phyloP scores from a whole-genome alignment of 176 grass and related monocot species.

The Microstegium vimineum region DNA sequence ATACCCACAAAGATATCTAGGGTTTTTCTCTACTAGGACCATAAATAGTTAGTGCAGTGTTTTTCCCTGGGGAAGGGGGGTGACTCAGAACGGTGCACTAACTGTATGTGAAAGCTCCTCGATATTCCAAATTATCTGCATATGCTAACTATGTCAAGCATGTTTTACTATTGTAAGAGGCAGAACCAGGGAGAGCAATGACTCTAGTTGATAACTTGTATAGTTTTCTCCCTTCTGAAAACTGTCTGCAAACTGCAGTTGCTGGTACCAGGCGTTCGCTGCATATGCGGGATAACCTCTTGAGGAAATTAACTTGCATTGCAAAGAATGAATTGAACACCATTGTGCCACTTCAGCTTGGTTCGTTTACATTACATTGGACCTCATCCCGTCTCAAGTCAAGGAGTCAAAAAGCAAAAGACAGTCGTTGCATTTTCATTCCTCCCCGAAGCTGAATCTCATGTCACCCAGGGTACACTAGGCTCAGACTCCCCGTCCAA shows the following conservation, averaged over 20 bases:
- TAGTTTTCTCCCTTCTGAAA: not conserved
- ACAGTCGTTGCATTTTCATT: not conserved
- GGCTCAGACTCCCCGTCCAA: not conserved
- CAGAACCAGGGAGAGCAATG: not conserved
- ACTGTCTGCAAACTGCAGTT: not conserved
- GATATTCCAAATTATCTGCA: not conserved
- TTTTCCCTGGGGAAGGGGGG: not conserved
- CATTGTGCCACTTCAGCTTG: not conserved
- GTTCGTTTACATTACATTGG: not conserved
- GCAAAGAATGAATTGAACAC: not conserved
- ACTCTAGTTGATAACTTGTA: not conserved
- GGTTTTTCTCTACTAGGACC: not conserved
- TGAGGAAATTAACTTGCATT: not conserved
- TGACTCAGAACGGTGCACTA: not conserved
- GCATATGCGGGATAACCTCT: not conserved
- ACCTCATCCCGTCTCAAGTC: too few species aligned
- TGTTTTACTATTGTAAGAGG: not conserved
- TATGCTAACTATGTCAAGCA: not conserved
- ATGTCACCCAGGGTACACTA: not conserved
- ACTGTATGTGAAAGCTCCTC: conserved; percentile 4
- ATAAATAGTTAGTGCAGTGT: not conserved
- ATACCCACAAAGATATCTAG: not conserved
- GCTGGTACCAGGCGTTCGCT: not conserved
- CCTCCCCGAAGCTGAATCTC: not conserved
- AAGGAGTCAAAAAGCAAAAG: not conserved